Evolutionary conservation across 176 grass and related monocot genomes (phyloP).

Genomic region (Neostapfia colusana): DNA sequence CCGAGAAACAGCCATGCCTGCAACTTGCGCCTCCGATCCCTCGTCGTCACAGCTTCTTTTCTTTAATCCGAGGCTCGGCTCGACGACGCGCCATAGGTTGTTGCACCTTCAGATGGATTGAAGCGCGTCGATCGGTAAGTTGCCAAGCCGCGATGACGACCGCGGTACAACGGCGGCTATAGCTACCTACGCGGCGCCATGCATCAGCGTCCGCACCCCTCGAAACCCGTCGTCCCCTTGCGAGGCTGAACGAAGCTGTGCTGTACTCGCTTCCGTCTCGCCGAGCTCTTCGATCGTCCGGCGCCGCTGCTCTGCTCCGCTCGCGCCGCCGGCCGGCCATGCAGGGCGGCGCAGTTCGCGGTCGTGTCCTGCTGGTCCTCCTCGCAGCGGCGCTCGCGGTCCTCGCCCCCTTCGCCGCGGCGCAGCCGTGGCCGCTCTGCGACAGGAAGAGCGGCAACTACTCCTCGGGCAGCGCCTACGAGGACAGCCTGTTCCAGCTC

Average conservation of each 20-base stretch:
- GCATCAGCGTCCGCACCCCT: no score
- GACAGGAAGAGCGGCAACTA: slow-evolving; percentile 32
- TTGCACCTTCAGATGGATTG: no score
- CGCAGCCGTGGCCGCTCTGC: slow-evolving; percentile 29
- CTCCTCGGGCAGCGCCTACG: slow-evolving; percentile 42
- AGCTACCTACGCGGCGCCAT: no score
- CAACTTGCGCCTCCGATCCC: not conserved
- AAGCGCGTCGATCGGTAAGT: no score
- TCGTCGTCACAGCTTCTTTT: no score
- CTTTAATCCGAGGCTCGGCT: no score
- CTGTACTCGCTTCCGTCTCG: not conserved
- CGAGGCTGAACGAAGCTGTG: not conserved
- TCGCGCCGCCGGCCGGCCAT: not conserved
- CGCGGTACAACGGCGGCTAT: no score
- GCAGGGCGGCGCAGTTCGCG: not conserved
- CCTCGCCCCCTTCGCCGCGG: not conserved
- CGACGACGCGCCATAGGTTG: no score
- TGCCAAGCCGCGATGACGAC: no score
- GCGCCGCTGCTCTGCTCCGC: no score
- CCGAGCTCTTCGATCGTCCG: no score
- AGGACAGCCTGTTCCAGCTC: slow-evolving; percentile 32
- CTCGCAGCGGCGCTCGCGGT: not conserved
- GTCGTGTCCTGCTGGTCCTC: not conserved
- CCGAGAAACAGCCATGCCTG: not conserved
- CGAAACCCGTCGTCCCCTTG: not conserved